Evolutionary conservation across 805 yeast species (phyloP).

Genomic region (Hanseniaspora occidentalis): DNA sequence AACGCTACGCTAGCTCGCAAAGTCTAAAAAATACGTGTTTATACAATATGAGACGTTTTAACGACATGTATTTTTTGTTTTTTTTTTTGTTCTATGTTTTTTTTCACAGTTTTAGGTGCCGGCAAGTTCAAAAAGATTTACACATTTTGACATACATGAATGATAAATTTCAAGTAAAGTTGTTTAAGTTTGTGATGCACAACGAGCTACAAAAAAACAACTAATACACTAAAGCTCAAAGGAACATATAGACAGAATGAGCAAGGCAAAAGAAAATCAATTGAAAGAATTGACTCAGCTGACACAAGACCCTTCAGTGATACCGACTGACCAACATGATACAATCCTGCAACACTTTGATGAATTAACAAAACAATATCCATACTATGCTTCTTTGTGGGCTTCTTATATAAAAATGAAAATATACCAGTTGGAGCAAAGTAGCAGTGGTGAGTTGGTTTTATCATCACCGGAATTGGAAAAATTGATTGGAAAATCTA

Average conservation of each 20-base stretch:
- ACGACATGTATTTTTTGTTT: no score
- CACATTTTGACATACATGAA: no score
- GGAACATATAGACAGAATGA: no score
- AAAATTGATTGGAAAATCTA: background rate
- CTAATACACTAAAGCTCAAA: background rate
- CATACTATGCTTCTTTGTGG: background rate
- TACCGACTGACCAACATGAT: slow-evolving; percentile 11
- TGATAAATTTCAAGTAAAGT: no score
- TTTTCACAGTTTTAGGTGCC: no score
- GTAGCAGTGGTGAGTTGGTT: background rate
- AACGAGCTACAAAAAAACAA: background rate
- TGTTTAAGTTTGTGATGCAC: no score
- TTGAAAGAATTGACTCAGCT: background rate
- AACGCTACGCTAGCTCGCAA: no score
- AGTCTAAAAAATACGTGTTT: no score
- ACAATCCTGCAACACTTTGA: background rate
- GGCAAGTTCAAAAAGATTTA: no score
- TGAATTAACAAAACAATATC: background rate
- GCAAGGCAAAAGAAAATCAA: background rate
- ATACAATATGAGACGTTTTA: no score
- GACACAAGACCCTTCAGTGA: background rate
- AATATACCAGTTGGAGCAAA: background rate
- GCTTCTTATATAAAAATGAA: background rate
- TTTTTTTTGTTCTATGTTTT: no score
- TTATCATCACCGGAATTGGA: background rate